These are phyloP conservation scores for Heritiera fomes DNA, from an alignment of 345 rosid genomes.

Conservation along the genomic window DNA sequence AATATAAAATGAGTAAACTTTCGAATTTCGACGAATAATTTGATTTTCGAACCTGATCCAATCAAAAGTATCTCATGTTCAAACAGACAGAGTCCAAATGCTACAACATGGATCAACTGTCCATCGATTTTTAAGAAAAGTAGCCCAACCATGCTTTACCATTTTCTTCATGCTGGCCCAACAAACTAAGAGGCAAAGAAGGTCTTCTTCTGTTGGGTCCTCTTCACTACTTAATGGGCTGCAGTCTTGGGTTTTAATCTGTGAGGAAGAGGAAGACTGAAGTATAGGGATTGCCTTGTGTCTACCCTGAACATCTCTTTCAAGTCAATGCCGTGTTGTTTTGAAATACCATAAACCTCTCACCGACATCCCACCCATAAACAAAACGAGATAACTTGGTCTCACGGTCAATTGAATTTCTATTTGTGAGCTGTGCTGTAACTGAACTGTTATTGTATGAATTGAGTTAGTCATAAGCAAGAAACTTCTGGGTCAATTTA, in stretches of 20 bases:
- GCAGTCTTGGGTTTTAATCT: not conserved
- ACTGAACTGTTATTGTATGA: not conserved
- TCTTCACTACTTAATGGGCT: not conserved
- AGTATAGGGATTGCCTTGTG: too few species aligned
- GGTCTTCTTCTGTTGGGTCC: not conserved
- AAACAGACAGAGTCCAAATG: not conserved
- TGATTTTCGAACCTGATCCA: too few species aligned
- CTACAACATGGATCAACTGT: not conserved
- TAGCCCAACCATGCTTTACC: not conserved
- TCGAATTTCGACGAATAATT: too few species aligned
- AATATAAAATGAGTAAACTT: too few species aligned
- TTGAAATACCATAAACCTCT: not conserved
- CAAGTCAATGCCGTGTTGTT: not conserved
- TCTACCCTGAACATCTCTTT: not conserved
- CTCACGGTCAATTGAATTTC: not conserved
- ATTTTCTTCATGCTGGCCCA: not conserved
- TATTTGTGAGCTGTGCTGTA: not conserved
- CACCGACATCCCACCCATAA: not conserved
- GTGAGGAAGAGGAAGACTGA: too few species aligned
- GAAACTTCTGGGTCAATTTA: not conserved
- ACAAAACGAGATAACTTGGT: not conserved
- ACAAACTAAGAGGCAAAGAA: not conserved
- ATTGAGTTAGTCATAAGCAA: conserved; percentile 1
- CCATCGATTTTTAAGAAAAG: not conserved
- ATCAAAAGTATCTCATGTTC: too few species aligned